Base-by-base conservation (phyloP, 2,329 filamentous ascomycete genomes). In the Diplodia seriata region DNA sequence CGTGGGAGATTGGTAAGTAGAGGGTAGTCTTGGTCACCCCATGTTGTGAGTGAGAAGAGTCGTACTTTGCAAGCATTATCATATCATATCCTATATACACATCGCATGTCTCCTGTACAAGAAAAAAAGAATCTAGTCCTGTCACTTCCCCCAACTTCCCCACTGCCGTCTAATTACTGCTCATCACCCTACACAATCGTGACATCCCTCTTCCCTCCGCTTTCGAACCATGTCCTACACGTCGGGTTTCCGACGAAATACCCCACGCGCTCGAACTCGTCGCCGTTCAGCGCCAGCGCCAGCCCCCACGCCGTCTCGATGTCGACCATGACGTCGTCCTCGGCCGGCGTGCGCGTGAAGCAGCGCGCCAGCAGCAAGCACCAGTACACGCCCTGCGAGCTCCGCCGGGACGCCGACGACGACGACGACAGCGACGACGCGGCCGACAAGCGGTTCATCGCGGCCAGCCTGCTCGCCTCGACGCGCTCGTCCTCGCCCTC, bases 281-380 rank as follows among this genome's bases (percentile, higher is more conserved):
- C 59, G 11, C 59, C 59, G 18, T 38, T 63, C 43, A 63, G 29
- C 43, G 59, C 59, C 59, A 63, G 18, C 59, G 59, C 59, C n/a
- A 63, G n/a, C 9, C 59, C 59, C 59, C 59, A 63, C n/a, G 50
- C 47, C n/a, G 59, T 63, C 59, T 63, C 59, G 7, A 63, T 63
- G n/a, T 63, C 59, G n/a, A 51, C 59, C 18, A 63, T 31, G 18
- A 36, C 59, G 31, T 63, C 59, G 29, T 63, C 59, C 43, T 63
- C 59, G 1, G 59, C 59, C n/a, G 59, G 59, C 59, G 59, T 63
- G 31, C 59, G 59, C 59, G 59, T 63, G 47, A 63, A 63, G 59
- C 59, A 63, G 9, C 59, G n/a, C n/a, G 59, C 59, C 29, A 63
- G 59, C 59, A 63, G 36, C 29, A 63, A 29, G 59, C 59, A 63